Base-by-base conservation (phyloP, 2,329 filamentous ascomycete genomes). In the Dendrostoma leiphaemia region DNA sequence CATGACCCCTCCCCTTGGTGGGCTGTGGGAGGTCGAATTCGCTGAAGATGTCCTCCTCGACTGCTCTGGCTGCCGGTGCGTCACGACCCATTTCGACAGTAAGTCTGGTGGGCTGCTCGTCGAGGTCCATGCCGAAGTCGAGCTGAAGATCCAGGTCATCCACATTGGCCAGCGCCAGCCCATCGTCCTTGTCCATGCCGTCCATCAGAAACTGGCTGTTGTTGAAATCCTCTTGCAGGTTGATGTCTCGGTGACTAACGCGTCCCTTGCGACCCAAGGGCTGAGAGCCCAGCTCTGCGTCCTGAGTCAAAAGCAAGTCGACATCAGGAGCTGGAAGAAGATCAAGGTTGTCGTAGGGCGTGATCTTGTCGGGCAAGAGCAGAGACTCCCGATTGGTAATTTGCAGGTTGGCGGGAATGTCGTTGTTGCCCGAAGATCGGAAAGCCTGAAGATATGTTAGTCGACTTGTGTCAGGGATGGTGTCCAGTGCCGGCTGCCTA, bases 41-140 rank as follows among this genome's bases (percentile, higher is more conserved):
- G 59, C 81, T 82, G 57, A 86, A 74, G 50, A 92, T 82, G 60
- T 89, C 85, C 35, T 90, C 86, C 60, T 90, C 89, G 19, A 86
- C 72, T 2, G 84, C 76, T 43, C 83, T 79, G 23, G 87, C 78
- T 15, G 83, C 78, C 4, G 89, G 86, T 19, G 89, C 92, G 62
- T 96, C 88, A 85, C 93, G 89, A 65, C 93, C 94, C 63, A 91
- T 80, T 85, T 99, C 94, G 55, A 97, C 86, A 64, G 86, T 94
- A 57, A 74, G 74, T 59, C 71, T 67, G 55, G 62, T 67, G 19
- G 72, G 81, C 31, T 81, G 83, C 57, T 91, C 81, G 61, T 91
- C 87, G 31, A 91, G 76, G 61, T 85, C 86, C 58, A 94, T 78
- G 62, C 88, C 88, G 62, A 92, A 85, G 63, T 91, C 88, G 52